Percentiles rank a stretch among this genome's conserved stretches.
Evolutionary conservation across 1,139 yeast genomes (phyloP).

Genomic region (Yueomyces sp.): DNA sequence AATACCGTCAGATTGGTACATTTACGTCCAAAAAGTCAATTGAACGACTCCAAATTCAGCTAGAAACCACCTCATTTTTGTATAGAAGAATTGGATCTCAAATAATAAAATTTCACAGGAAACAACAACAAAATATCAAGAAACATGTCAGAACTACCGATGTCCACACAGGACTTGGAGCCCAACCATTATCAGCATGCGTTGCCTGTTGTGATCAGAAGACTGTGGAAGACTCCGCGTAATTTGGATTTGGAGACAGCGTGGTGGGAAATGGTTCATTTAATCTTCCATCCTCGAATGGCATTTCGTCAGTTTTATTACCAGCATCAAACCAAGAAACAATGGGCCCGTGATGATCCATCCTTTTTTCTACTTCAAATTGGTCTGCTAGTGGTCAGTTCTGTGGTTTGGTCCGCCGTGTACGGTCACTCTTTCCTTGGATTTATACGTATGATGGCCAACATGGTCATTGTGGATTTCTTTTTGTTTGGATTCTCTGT

Average conservation of each 20-base stretch:
- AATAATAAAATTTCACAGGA: no score
- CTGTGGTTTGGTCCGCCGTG: slow-evolving; percentile 83
- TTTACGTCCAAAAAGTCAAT: no score
- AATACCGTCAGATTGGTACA: no score
- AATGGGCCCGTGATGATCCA: slow-evolving; percentile 87
- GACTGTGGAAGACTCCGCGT: slow-evolving; percentile 54
- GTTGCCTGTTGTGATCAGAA: slow-evolving; percentile 31
- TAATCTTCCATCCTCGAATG: slow-evolving; percentile 63
- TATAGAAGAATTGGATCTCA: no score
- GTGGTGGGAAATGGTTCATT: slow-evolving; percentile 73
- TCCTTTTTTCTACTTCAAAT: slow-evolving; percentile 67
- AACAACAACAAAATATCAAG: no score
- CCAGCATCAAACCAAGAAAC: slow-evolving; percentile 56
- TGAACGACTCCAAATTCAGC: no score
- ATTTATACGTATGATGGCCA: slow-evolving; percentile 50
- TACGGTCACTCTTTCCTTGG: slow-evolving; percentile 54
- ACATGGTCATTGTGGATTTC: slow-evolving; percentile 81
- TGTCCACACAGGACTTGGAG: slow-evolving; percentile 4
- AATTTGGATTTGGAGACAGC: slow-evolving; percentile 88
- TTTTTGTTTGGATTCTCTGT: slow-evolving; percentile 55
- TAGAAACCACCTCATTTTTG: no score
- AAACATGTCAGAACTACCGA: slow-evolving; percentile 3
- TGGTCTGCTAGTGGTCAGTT: slow-evolving; percentile 52
- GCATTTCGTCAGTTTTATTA: slow-evolving; percentile 75
- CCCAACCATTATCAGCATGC: not conserved